Evolutionary conservation across 2,329 filamentous ascomycete species (phyloP).

Genomic region (Canariomyces notabilis): DNA sequence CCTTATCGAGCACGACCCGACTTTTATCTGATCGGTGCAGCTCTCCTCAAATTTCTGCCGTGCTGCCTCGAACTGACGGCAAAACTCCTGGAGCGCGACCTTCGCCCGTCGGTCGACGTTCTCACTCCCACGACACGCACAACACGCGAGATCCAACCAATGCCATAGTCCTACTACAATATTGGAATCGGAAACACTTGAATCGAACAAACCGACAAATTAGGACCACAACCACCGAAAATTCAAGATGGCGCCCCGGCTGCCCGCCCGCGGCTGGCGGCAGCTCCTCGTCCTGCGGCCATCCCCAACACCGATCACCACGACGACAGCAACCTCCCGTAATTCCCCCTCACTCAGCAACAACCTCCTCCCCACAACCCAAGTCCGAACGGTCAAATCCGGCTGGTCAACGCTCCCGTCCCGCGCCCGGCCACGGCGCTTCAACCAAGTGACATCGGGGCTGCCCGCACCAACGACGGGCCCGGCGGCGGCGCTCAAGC

Average conservation of each 20-base stretch:
- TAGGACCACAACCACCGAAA: constrained; percentile 7
- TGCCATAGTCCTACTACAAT: constrained; percentile 6
- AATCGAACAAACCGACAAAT: background rate
- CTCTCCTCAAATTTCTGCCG: constrained; percentile 25
- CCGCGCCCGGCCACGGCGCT: constrained; percentile 51
- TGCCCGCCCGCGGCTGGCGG: constrained; percentile 31
- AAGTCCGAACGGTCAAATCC: constrained; percentile 49
- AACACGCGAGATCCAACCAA: constrained; percentile 7
- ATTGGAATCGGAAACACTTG: background rate
- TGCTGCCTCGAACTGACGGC: constrained; percentile 6
- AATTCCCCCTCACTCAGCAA: constrained; percentile 19
- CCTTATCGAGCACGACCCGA: constrained; percentile 1
- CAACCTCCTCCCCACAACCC: constrained; percentile 30
- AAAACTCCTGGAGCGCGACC: constrained; percentile 15
- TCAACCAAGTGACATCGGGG: constrained; percentile 55
- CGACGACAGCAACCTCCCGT: constrained; percentile 16
- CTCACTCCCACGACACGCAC: constrained; percentile 5
- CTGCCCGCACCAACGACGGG: constrained; percentile 53
- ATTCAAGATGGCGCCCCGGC: constrained; percentile 30
- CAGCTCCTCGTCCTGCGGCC: constrained; percentile 17
- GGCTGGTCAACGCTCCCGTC: constrained; percentile 52
- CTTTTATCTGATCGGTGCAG: constrained; percentile 10
- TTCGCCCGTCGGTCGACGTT: constrained; percentile 17
- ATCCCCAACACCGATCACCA: background rate
- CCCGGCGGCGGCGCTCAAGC: constrained; percentile 55